Evolutionary conservation across 108 stramenopile genomes (phyloP), one percentile per base, ranked within the genome.

Genomic region (Asterionellopsis glacialis): DNA sequence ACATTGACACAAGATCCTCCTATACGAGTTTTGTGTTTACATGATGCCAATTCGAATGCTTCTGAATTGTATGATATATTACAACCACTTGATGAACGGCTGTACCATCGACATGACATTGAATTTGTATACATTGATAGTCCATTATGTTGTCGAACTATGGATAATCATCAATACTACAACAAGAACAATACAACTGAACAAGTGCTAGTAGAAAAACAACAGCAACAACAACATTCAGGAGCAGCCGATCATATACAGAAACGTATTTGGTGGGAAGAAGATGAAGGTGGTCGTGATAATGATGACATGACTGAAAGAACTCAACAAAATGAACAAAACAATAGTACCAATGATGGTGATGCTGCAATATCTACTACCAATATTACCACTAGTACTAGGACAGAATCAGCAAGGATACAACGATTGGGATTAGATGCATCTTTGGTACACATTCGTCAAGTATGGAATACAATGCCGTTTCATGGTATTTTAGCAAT

Each of bases 11-110:
- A n/a, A n/a, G n/a, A n/a, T n/a, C n/a, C n/a, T 2, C 26, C 33
- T 51, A 78, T 93, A 59, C 75, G 87, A 48, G 83, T 93, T 26
- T 78, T 93, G 1, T 87, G 85, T 62, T 79, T 90, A 43, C 92
- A 94, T 65, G 81, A 87, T 47, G 80, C 57, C 18, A 38, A 64
- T 23, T 87, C 87, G 25, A 84, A 83, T 59, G 85, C 87, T 11
- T 12, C 16, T 9, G 69, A 72, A 33, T 59, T 94, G 25, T 70
- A 72, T 56, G 11, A 50, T 13, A 15, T 68, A 45, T 48, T 90
- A n/a, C 50, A 64, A 25, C 23, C 57, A 27, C 60, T 94, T 13
- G 87, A 82, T 45, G 64, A 85, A 42, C 74, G 85, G 18, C 62
- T 94, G 33, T 83, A 80, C 68, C 45, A 74, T 15, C 75, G 80